A percentile compares a stretch with the other conserved stretches of the same genome.
These are phyloP conservation scores for Sarocladium strictum DNA, from an alignment of 2,329 filamentous ascomycete species.

Conservation along the genomic window DNA sequence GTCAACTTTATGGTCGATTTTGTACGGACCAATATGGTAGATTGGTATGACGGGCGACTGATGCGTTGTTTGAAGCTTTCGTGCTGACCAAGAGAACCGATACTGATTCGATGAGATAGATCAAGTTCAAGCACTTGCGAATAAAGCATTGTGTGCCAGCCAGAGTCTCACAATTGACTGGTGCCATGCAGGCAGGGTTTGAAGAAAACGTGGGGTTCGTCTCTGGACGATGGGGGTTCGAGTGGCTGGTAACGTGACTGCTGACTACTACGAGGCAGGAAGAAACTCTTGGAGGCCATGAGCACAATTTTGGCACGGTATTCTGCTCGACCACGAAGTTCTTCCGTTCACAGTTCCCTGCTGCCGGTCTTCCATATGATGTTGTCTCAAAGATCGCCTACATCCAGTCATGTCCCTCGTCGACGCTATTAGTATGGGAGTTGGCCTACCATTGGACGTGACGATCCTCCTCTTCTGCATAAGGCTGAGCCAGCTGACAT, in stretches of 20 bases:
- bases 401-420: too few species aligned
- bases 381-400: too few species aligned
- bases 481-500: conserved; percentile 32
- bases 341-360: too few species aligned
- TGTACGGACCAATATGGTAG: conserved; percentile 11
- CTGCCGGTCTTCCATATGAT: too few species aligned
- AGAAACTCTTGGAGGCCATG: background rate
- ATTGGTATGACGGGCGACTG: conserved; percentile 8
- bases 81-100: background rate
- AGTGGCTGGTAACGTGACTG: background rate
- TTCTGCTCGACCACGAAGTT: too few species aligned
- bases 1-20: background rate
- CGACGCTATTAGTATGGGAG: conserved; percentile 30
- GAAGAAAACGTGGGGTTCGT: background rate
- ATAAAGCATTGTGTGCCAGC: too few species aligned
- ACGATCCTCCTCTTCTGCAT: conserved; percentile 31
- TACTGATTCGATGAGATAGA: background rate
- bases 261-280: background rate
- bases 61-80: background rate
- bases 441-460: conserved; percentile 27
- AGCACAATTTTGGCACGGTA: too few species aligned
- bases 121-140: background rate
- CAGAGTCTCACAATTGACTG: too few species aligned
- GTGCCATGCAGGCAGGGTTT: background rate
- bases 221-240: background rate